Conservation (phyloP, 2,329 filamentous ascomycete genomes). For the Tolypocladium sp. region DNA sequence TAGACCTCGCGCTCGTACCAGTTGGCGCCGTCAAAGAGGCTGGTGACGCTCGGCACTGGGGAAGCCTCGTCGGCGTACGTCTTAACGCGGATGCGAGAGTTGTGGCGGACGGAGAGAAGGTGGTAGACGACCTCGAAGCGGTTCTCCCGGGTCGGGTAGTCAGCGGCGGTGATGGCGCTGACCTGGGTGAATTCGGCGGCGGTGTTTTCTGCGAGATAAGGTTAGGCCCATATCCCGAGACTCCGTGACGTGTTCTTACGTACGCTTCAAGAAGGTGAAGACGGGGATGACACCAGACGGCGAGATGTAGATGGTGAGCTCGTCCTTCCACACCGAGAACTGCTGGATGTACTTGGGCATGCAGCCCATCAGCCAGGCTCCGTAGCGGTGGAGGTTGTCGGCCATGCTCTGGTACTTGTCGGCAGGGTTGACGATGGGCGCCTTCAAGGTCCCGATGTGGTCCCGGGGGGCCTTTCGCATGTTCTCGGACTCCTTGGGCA, state of each 20-base stretch:
- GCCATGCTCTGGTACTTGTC: slow-evolving; percentile 88
- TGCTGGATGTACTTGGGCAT: slow-evolving; percentile 98
- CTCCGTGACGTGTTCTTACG: slow-evolving; percentile 8
- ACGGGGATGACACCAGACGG: slow-evolving; percentile 84
- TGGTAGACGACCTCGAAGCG: slow-evolving; percentile 99
- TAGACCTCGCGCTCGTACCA: slow-evolving; percentile 99
- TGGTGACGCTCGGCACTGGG: slow-evolving; percentile 80
- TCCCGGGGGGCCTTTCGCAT: slow-evolving; percentile 55
- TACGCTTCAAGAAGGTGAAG: slow-evolving; percentile 85
- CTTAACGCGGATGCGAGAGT: slow-evolving; percentile 94
- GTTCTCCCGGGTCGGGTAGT: slow-evolving; percentile 91
- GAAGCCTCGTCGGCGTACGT: slow-evolving; percentile 96
- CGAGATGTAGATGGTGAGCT: slow-evolving; percentile 87
- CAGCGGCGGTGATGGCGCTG: slow-evolving; percentile 85
- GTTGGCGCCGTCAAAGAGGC: slow-evolving; percentile 88
- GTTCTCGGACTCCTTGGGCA: slow-evolving; percentile 56
- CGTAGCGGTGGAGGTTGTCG: slow-evolving; percentile 85
- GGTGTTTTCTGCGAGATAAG: slow-evolving; percentile 64
- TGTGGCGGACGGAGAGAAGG: slow-evolving; percentile 88
- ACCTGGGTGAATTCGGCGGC: slow-evolving; percentile 94
- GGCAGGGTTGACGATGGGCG: slow-evolving; percentile 77
- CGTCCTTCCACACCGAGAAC: slow-evolving; percentile 99
- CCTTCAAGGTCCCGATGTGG: slow-evolving; percentile 56
- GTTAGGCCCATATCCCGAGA: background rate
- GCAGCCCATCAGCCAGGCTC: slow-evolving; percentile 92